These are phyloP conservation scores for Populus hybrid DNA, from an alignment of 441 rosid species.

Conservation along the genomic window DNA sequence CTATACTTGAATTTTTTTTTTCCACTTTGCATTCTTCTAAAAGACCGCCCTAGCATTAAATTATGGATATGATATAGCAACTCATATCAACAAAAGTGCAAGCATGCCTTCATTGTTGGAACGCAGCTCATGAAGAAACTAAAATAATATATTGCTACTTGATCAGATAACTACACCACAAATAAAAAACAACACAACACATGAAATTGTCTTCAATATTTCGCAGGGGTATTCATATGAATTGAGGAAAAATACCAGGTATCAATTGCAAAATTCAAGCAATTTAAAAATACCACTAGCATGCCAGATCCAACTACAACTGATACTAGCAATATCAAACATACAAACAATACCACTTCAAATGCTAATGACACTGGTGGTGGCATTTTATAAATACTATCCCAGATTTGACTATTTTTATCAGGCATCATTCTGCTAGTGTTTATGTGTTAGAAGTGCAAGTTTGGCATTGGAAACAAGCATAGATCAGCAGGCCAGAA, in stretches of 20 bases:
- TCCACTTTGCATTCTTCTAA: background rate
- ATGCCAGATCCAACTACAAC: background rate
- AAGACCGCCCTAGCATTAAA: background rate
- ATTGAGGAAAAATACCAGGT: background rate
- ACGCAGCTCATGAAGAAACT: too few species aligned
- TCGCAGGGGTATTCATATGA: background rate
- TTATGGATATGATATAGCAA: background rate
- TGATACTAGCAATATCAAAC: background rate
- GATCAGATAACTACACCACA: background rate
- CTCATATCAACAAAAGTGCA: background rate
- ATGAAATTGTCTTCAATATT: background rate
- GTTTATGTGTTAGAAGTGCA: too few species aligned
- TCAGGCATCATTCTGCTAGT: background rate
- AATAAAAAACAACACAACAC: background rate
- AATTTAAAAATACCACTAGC: background rate
- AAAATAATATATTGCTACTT: background rate
- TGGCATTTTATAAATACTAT: background rate
- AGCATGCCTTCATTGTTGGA: background rate
- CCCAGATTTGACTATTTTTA: background rate
- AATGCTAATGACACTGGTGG: too few species aligned
- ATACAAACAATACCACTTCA: background rate
- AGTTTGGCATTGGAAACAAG: too few species aligned
- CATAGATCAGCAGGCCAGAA: too few species aligned
- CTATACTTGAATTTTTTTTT: background rate
- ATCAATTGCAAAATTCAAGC: background rate